Evolutionary conservation across 2,329 filamentous ascomycete species (phyloP), one percentile per base, ranked within the genome.

Genomic region (Cryphonectria parasitica): DNA sequence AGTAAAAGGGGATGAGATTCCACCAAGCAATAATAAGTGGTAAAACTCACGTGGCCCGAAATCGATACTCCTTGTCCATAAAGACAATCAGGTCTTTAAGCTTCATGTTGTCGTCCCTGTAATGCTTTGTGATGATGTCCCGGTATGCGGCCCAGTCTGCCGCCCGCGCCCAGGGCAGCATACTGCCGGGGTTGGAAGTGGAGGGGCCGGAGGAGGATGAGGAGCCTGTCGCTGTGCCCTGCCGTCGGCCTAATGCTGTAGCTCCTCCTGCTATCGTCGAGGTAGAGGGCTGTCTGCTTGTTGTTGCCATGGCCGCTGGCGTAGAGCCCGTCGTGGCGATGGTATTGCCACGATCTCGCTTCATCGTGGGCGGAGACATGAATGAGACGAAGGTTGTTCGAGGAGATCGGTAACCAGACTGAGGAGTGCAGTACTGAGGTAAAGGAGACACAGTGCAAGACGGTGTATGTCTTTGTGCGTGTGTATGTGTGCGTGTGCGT

Each of bases 101-200:
- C 62, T 60, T 69, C 68, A 69, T 69, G 54, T 69, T 69, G 28
- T 69, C 68, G 41, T 69, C 68, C 28, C 68, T 36, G 41, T 69
- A 69, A 31, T 69, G 68, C 62, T 17, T 54, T 6, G 68, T 69
- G 54, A 69, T 69, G 17, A 69, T 49, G 52, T 62, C 61, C 15
- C 62, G 49, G 28, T 66, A 69, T 63, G 64, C 64, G 61, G 64
- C 22, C 68, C 68, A 69, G 63, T 69, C 68, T 28, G 64, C 68
- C 17, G 62, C 36, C 52, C 61, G 58, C 31, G 68, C 68, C 68
- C 68, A 69, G 19, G 52, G n/a, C 19, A 36, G 45, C 43, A 19
- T 49, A 22, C 19, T 11, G 22, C 45, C 45, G 22, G 45, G 45
- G 22, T 6, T n/a, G 19, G 19, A 49, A 49, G 45, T 49, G 45